These are phyloP conservation scores for Acanthamoeba lenticulata DNA, from an alignment of 208 protist genomes.

Conservation along the genomic window DNA sequence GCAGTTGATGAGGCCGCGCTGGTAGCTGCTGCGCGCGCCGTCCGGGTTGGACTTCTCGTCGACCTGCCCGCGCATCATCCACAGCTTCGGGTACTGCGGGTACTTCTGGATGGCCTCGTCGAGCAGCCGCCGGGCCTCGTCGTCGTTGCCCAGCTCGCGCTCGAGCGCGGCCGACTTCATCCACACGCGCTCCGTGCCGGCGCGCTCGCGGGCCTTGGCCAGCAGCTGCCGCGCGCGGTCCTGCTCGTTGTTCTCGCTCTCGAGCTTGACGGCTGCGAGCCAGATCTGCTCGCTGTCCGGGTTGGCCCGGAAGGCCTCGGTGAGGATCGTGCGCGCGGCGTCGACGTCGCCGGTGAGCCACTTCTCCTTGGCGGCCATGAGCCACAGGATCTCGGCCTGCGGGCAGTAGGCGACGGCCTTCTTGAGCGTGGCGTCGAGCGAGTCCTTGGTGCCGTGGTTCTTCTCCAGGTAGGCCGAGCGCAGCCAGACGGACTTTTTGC, in stretches of 20 bases:
- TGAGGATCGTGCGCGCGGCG: conserved; percentile 85
- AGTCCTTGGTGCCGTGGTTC: conserved; percentile 78
- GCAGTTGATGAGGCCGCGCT: conserved; percentile 81
- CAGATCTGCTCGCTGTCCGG: conserved; percentile 91
- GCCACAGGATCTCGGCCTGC: conserved; percentile 90
- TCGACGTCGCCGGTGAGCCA: conserved; percentile 85
- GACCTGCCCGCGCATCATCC: conserved; percentile 87
- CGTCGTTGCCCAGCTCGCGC: conserved; percentile 81
- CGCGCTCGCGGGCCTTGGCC: conserved; percentile 78
- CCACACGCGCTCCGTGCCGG: conserved; percentile 88
- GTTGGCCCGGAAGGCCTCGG: conserved; percentile 85
- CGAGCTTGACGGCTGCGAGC: conserved; percentile 93
- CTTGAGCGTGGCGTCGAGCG: conserved; percentile 84
- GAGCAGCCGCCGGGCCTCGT: conserved; percentile 76
- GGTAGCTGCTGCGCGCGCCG: conserved; percentile 72
- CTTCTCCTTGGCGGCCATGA: conserved; percentile 92
- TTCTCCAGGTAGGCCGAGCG: conserved; percentile 88
- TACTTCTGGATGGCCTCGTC: conserved; percentile 82
- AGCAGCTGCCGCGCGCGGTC: conserved; percentile 87
- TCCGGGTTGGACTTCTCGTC: conserved; percentile 46
- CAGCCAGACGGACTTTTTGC: conserved; percentile 90
- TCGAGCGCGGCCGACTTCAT: conserved; percentile 91
- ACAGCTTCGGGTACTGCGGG: conserved; percentile 86
- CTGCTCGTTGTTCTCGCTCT: conserved; percentile 89
- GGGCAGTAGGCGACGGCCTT: conserved; percentile 89